Evolutionary conservation across 139 green algal genomes (phyloP).

Genomic region (Yamagishiella unicocca): DNA sequence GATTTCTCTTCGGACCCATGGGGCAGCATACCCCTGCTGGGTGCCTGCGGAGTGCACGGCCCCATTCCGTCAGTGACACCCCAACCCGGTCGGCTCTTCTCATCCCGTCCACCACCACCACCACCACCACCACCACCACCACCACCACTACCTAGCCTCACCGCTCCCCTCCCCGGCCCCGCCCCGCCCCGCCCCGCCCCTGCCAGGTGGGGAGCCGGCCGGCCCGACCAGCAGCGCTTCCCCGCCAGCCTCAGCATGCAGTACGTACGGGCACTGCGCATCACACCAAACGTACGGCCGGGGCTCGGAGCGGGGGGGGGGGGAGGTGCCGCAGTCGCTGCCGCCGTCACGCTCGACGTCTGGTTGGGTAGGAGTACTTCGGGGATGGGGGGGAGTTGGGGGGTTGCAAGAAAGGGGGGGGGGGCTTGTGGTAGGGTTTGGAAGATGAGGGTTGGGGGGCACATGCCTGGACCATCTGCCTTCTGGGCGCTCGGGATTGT

Average conservation of each 20-base stretch:
- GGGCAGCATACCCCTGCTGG: too few species aligned
- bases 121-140: background rate
- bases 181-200: too few species aligned
- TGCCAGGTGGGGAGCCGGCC: conserved; percentile 33
- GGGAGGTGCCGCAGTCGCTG: background rate
- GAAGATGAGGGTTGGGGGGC: background rate
- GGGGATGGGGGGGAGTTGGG: background rate
- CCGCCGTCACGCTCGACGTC: too few species aligned
- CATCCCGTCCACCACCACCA: background rate
- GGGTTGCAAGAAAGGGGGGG: background rate
- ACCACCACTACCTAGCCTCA: background rate
- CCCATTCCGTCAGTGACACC: too few species aligned
- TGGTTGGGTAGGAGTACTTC: background rate
- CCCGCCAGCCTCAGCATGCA: conserved; percentile 19
- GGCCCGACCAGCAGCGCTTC: conserved; percentile 42
- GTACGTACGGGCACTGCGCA: background rate
- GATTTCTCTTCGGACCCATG: too few species aligned
- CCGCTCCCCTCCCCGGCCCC: background rate
- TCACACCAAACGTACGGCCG: conserved; percentile 23
- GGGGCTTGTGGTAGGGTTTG: background rate
- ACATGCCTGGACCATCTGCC: background rate
- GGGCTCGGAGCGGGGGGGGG: too few species aligned
- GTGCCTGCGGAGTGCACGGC: too few species aligned
- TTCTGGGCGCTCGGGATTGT: too few species aligned
- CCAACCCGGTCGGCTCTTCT: too few species aligned